A percentile compares a stretch with the other conserved stretches of the same genome.
Evolutionary conservation across 2,329 filamentous ascomycete species (phyloP).

Genomic region (Penicillium sp.): DNA sequence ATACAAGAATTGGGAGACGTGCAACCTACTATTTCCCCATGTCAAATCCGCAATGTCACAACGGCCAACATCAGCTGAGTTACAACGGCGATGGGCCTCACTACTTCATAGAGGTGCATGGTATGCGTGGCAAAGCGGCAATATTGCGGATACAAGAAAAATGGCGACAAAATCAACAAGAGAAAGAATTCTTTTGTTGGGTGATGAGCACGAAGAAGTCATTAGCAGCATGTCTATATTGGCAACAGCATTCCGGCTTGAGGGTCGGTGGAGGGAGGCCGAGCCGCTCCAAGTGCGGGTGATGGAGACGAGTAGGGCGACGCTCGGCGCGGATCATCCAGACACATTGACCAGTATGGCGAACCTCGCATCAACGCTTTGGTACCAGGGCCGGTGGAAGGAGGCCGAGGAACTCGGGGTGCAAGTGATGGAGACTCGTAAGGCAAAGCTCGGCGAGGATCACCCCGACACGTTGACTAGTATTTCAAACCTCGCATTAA

Average conservation of each 20-base stretch:
- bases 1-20: neutral
- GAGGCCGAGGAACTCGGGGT: neutral
- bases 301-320: neutral
- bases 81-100: neutral
- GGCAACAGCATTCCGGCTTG: too few species aligned
- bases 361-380: neutral
- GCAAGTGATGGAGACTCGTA: neutral
- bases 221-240: neutral
- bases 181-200: neutral
- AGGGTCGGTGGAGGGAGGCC: neutral
- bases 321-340: neutral
- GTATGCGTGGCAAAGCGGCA: neutral
- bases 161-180: neutral
- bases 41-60: neutral
- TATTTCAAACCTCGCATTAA: too few species aligned
- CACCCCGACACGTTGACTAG: too few species aligned
- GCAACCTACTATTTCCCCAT: neutral
- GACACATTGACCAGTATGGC: slow-evolving; percentile 1
- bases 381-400: neutral
- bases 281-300: neutral
- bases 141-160: neutral
- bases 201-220: neutral
- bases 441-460: too few species aligned
- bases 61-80: neutral
- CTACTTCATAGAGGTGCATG: neutral